A percentile compares a stretch with the other conserved stretches of the same genome.
Conservation (phyloP, 106 monocot genomes). For the Dendrobium catenatum region DNA sequence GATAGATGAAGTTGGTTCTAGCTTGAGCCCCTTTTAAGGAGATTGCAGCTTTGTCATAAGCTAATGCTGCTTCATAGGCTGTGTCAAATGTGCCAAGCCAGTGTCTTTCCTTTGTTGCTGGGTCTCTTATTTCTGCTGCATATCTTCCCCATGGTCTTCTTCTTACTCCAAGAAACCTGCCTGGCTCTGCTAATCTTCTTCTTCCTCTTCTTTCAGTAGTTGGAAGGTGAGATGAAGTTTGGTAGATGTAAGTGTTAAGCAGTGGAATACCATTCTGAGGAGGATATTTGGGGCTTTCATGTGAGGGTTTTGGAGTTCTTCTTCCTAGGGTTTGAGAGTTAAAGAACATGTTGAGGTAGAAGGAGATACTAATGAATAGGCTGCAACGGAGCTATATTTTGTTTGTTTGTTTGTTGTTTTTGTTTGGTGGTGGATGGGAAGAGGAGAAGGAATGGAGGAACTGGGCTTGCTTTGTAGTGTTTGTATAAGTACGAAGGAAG, state of each 20-base stretch:
- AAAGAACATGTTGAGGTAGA: not conserved
- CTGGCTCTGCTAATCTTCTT: constrained; percentile 42
- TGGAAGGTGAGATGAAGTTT: not conserved
- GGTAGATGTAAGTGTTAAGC: not conserved
- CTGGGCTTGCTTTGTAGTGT: not conserved
- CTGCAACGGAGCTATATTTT: not conserved
- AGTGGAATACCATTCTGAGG: not conserved
- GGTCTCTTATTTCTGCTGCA: constrained; percentile 64
- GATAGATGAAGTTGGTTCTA: constrained; percentile 63
- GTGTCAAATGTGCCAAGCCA: constrained; percentile 71
- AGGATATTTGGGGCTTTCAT: not conserved
- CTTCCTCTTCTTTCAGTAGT: constrained; percentile 34
- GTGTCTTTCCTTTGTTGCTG: constrained; percentile 56
- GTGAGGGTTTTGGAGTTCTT: not conserved
- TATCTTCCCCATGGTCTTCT: constrained; percentile 60
- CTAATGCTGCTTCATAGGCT: constrained; percentile 56
- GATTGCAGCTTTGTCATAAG: constrained; percentile 57
- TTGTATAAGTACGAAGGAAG: not conserved
- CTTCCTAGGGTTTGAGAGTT: constrained; percentile 1
- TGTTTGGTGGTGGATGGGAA: not conserved
- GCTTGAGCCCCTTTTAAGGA: constrained; percentile 61
- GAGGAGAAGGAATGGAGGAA: not conserved
- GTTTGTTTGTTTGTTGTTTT: not conserved
- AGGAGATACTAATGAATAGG: not conserved
- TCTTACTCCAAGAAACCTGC: constrained; percentile 59